A percentile compares a stretch with the other conserved stretches of the same genome.
phyloP scores from a whole-genome alignment of 2,329 filamentous ascomycete species.

The Fusarium cicatricum region DNA sequence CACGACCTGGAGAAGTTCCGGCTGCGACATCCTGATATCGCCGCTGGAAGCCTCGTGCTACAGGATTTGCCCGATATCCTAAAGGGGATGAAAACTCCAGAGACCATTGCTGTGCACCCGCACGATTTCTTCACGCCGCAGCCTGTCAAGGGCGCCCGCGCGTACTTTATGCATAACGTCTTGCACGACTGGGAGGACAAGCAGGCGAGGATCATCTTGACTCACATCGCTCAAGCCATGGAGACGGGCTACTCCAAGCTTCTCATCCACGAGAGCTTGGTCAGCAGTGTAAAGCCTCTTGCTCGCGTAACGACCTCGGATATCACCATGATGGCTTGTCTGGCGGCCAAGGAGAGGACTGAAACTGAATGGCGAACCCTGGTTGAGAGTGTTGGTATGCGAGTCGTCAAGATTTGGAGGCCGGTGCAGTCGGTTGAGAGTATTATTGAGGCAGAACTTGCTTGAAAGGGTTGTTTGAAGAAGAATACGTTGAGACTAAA shows the following conservation, averaged over 20 bases:
- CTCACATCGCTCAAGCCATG: slow-evolving; percentile 33
- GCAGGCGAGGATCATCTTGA: slow-evolving; percentile 46
- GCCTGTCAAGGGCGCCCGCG: slow-evolving; percentile 50
- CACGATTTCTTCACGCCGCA: slow-evolving; percentile 51
- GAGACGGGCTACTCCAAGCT: slow-evolving; percentile 48
- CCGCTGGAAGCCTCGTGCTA: slow-evolving; percentile 43
- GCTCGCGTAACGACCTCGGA: slow-evolving; percentile 46
- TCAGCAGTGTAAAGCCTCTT: slow-evolving; percentile 42
- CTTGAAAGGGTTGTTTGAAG: background rate
- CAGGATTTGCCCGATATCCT: slow-evolving; percentile 48
- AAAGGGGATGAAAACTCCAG: slow-evolving; percentile 32
- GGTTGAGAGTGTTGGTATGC: slow-evolving; percentile 37
- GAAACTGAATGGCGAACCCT: slow-evolving; percentile 44
- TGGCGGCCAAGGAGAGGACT: slow-evolving; percentile 45
- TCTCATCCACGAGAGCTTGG: slow-evolving; percentile 48
- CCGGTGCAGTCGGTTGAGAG: slow-evolving; percentile 40
- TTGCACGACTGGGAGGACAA: slow-evolving; percentile 60
- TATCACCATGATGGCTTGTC: slow-evolving; percentile 46
- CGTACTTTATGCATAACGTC: slow-evolving; percentile 58
- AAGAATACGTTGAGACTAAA: too few relatives aligned
- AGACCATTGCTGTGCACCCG: slow-evolving; percentile 40
- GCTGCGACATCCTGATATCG: slow-evolving; percentile 37
- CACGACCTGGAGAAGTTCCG: slow-evolving; percentile 49
- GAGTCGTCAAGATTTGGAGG: slow-evolving; percentile 45
- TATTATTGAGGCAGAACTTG: slow-evolving; percentile 39